Base-by-base conservation (phyloP, 306 rosid species). In the Prunus armeniaca region DNA sequence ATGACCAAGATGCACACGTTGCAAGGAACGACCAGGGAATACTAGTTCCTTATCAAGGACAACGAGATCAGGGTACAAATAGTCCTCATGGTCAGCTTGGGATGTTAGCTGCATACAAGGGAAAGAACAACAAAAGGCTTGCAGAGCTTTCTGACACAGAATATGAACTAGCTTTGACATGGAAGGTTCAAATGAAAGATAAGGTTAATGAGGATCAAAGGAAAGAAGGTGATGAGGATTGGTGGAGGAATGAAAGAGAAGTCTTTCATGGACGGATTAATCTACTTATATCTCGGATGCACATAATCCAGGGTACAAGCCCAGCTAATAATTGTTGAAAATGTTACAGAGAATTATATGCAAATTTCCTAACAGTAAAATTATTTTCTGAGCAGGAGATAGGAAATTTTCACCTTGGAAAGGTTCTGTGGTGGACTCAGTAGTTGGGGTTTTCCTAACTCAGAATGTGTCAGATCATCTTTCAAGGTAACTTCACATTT, bases 341-440 rank as follows among this genome's bases (percentile, higher is more conserved):
- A 5, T 69, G 27, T 50, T 71, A 12, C 11, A 67, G 41, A 18
- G 27, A 71, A 41, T 22, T n/a, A 8, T 10, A 63, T 11, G n/a
- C 13, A 25, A 43, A 56, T 25, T 49, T 19, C 14, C 63, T 71
- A 47, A 74, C 27, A 11, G 66, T 63, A 22, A 2, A 28, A 47
- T 63, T 45, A 19, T 72, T 15, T 56, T 19, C 12, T 69, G 51
- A 69, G 30, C 87, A 89, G 90, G 93, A 19, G 61, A 86, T 65
- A 82, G 91, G 63, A 28, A 65, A 15, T 89, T 84, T 67, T 82
- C 85, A 13, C 52, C 46, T 2, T 89, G 89, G 93, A 87, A 81
- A 54, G 89, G 90, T 54, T 89, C 93, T 0, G 91, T 84, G 27
- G 22, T 86, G 49, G 93, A 89, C 82, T 89, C 93, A 1, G 75